phyloP scores from a whole-genome alignment of 1,284 basidiomycete genomes.

The Athelia sp. region DNA sequence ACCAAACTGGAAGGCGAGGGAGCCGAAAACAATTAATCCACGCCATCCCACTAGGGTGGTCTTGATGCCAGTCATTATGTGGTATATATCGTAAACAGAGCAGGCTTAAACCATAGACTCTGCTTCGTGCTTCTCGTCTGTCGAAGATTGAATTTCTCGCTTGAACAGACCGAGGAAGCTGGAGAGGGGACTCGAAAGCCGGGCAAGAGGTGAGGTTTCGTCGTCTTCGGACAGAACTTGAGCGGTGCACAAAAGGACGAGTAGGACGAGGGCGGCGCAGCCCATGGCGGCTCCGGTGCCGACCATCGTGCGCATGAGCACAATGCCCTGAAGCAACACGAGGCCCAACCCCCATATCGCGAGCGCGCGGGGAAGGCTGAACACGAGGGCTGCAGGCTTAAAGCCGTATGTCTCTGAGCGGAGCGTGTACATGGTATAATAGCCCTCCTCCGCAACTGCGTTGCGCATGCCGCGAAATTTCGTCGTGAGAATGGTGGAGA shows the following conservation, averaged over 20 bases:
- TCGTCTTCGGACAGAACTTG: too few species aligned
- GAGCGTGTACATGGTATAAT: not conserved
- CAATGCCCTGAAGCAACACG: conserved; percentile 17
- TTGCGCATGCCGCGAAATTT: not conserved
- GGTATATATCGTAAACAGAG: too few species aligned
- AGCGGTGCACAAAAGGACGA: not conserved
- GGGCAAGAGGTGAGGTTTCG: too few species aligned
- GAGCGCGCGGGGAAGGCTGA: conserved; percentile 21
- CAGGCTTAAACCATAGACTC: too few species aligned
- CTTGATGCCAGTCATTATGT: too few species aligned
- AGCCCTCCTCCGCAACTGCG: not conserved
- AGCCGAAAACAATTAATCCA: too few species aligned
- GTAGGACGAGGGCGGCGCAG: not conserved
- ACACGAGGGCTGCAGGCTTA: conserved; percentile 16
- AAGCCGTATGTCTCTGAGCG: conserved; percentile 14
- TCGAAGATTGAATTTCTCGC: too few species aligned
- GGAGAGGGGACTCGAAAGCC: too few species aligned
- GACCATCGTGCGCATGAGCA: conserved; percentile 3
- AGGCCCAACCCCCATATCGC: conserved; percentile 22
- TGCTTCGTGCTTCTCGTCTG: too few species aligned
- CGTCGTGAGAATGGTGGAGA: not conserved
- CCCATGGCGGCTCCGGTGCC: not conserved
- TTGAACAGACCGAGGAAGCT: too few species aligned
- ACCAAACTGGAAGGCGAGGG: too few species aligned
- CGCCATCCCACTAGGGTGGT: too few species aligned